Percentiles rank a stretch among this genome's conserved stretches.
phyloP scores from a whole-genome alignment of 1,139 yeast species.

The Saccharomyces pastorianus region DNA sequence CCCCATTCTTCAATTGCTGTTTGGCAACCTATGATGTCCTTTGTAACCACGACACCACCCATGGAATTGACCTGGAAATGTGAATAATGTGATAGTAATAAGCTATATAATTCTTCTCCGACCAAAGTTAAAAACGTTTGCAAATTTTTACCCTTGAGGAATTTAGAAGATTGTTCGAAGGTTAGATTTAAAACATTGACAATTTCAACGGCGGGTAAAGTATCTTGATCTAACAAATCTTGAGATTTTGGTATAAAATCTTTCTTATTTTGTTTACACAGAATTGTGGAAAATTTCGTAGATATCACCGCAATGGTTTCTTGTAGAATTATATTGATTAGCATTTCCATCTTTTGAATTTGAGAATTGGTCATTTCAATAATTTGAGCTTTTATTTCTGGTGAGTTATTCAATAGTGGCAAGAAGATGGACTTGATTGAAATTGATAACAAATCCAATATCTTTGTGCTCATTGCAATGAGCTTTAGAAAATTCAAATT shows the following conservation, averaged over 20 bases:
- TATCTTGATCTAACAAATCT: slow-evolving; percentile 50
- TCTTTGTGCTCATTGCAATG: slow-evolving; percentile 52
- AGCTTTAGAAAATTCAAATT: slow-evolving; percentile 39
- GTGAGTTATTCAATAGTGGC: slow-evolving; percentile 60
- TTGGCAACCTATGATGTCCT: slow-evolving; percentile 76
- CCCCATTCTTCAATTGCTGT: slow-evolving; percentile 65
- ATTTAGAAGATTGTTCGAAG: slow-evolving; percentile 33
- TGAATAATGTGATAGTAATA: slow-evolving; percentile 64
- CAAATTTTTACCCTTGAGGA: slow-evolving; percentile 49
- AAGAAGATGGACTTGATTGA: slow-evolving; percentile 63
- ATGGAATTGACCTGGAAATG: slow-evolving; percentile 68
- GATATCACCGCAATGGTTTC: slow-evolving; percentile 48
- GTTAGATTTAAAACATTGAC: slow-evolving; percentile 46
- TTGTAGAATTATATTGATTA: slow-evolving; percentile 57
- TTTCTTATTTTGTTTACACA: slow-evolving; percentile 55
- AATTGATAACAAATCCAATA: slow-evolving; percentile 59
- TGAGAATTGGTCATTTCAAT: slow-evolving; percentile 60
- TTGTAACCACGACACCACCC: slow-evolving; percentile 80
- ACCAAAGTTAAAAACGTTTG: slow-evolving; percentile 46
- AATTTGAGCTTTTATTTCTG: slow-evolving; percentile 53
- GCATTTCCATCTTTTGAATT: slow-evolving; percentile 57
- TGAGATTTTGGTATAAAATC: slow-evolving; percentile 50
- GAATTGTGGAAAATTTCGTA: slow-evolving; percentile 40
- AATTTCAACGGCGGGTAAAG: slow-evolving; percentile 60
- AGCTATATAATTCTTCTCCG: slow-evolving; percentile 53